These are phyloP conservation scores for Rhodotorula sp. DNA, from an alignment of 1,284 basidiomycete species.

Conservation along the genomic window DNA sequence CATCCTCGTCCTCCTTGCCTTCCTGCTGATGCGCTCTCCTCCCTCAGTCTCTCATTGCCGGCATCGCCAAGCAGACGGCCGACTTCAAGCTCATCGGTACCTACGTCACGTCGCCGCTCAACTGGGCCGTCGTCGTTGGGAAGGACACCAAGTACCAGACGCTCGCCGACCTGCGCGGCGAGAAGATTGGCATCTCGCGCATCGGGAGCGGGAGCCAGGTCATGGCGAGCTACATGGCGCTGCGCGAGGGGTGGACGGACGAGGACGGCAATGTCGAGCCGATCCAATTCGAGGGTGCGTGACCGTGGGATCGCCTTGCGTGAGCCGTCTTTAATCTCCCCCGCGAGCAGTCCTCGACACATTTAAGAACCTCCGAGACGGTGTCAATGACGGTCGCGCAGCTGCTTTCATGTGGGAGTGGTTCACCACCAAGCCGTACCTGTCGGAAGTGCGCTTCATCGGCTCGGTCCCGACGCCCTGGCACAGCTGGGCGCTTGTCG, in stretches of 20 bases:
- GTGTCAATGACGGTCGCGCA: constrained; percentile 74
- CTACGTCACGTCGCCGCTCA: constrained; percentile 70
- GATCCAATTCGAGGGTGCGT: constrained; percentile 72
- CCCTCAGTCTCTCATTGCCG: constrained; percentile 72
- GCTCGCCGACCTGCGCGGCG: constrained; percentile 75
- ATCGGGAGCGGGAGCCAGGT: constrained; percentile 85
- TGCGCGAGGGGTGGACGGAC: constrained; percentile 74
- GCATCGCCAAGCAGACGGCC: constrained; percentile 81
- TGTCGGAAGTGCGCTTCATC: constrained; percentile 60
- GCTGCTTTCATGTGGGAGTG: constrained; percentile 46
- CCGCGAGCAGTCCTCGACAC: constrained; percentile 73
- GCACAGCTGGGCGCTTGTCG: constrained; percentile 90
- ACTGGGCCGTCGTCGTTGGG: constrained; percentile 72
- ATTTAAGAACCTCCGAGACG: constrained; percentile 81
- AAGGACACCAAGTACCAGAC: constrained; percentile 69
- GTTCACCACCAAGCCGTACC: constrained; percentile 92
- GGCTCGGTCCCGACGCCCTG: constrained; percentile 88
- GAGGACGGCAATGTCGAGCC: constrained; percentile 52
- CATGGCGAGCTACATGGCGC: constrained; percentile 92
- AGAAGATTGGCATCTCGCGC: constrained; percentile 85
- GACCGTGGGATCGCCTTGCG: background rate
- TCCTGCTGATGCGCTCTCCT: background rate
- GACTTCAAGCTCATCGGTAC: constrained; percentile 90
- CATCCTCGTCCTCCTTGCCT: background rate
- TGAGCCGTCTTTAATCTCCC: too few relatives aligned